Conservation (phyloP, 345 rosid genomes). For the Syzygium oleosum region DNA sequence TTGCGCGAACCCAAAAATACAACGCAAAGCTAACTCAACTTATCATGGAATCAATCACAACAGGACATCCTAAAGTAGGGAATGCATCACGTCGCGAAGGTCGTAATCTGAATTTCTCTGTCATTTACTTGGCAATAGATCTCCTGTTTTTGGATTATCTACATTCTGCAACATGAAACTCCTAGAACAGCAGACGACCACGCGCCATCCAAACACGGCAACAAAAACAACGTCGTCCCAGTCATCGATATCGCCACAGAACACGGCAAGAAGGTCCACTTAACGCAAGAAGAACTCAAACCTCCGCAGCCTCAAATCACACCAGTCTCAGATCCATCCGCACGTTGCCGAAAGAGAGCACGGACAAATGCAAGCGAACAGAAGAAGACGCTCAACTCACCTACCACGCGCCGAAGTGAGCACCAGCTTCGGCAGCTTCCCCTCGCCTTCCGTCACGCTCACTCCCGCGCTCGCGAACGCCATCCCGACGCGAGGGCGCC, state of each 20-base stretch:
- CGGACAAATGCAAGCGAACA: background rate
- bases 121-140: background rate
- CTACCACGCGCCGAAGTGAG: constrained; percentile 69
- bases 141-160: background rate
- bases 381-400: constrained; percentile 10
- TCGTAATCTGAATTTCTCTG: background rate
- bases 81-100: background rate
- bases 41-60: background rate
- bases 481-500: constrained; percentile 31
- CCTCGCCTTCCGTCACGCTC: constrained; percentile 68
- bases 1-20: background rate
- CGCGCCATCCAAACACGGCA: background rate
- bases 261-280: background rate
- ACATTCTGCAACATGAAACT: background rate
- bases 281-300: background rate
- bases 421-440: constrained; percentile 75
- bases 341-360: background rate
- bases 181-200: background rate
- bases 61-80: background rate
- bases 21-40: background rate
- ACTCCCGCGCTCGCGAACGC: constrained; percentile 60
- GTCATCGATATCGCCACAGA: background rate
- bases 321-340: background rate
- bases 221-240: background rate
- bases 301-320: background rate